phyloP scores from a whole-genome alignment of 495 filamentous ascomycete genomes.

The Parachaetomium inaequale region DNA sequence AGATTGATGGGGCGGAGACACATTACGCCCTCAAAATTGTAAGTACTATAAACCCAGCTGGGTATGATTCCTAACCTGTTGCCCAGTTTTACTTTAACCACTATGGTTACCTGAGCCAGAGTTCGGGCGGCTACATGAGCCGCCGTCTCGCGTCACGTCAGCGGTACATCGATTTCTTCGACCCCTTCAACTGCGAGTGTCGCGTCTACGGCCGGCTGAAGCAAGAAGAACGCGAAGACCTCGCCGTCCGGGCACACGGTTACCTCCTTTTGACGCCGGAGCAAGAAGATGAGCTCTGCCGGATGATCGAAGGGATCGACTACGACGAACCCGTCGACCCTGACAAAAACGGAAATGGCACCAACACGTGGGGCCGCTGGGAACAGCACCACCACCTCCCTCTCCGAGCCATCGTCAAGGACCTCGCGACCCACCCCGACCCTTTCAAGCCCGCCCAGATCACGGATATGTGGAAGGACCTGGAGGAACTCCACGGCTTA shows the following conservation, averaged over 20 bases:
- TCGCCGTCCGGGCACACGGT: constrained; percentile 16
- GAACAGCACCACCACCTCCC: constrained; percentile 3
- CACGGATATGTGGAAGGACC: constrained; percentile 8
- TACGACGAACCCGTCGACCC: too few relatives aligned
- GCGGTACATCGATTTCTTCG: constrained; percentile 11
- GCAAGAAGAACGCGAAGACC: constrained; percentile 9
- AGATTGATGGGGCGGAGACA: not conserved
- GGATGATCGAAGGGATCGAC: too few relatives aligned
- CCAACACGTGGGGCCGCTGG: not conserved
- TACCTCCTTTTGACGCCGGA: constrained; percentile 17
- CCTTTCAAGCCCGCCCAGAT: constrained; percentile 4
- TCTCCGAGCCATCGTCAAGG: constrained; percentile 23
- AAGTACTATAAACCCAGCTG: too few relatives aligned
- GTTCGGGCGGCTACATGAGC: not conserved
- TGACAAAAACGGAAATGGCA: not conserved
- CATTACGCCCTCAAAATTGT: constrained; percentile 12
- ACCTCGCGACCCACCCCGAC: not conserved
- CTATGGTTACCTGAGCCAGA: not conserved
- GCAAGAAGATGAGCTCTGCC: constrained; percentile 8
- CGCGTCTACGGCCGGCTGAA: constrained; percentile 22
- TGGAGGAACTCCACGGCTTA: constrained; percentile 13
- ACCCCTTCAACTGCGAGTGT: constrained; percentile 21
- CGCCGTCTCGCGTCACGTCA: not conserved
- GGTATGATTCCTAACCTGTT: too few relatives aligned
- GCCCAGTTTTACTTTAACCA: not conserved